phyloP scores from a whole-genome alignment of 2,329 filamentous ascomycete genomes.

The Scedosporium apiospermum region DNA sequence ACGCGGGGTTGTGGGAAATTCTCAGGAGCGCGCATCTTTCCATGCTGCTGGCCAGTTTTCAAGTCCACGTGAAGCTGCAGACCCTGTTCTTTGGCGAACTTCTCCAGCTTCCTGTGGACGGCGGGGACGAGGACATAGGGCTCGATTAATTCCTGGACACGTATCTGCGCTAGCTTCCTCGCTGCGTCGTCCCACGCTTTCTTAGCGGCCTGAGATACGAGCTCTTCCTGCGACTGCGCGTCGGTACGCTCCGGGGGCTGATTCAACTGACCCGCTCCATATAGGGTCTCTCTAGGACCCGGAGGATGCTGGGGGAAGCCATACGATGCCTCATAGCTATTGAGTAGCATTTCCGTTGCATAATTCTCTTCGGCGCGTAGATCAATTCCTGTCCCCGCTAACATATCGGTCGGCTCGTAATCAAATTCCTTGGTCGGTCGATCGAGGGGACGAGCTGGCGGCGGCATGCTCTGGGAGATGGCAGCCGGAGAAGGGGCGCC shows the following conservation, averaged over 20 bases:
- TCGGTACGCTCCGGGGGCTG: slow-evolving; percentile 43
- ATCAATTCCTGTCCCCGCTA: slow-evolving; percentile 80
- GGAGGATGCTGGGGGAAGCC: slow-evolving; percentile 40
- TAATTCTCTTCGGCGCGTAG: slow-evolving; percentile 79
- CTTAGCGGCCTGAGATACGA: slow-evolving; percentile 55
- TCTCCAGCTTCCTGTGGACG: slow-evolving; percentile 47
- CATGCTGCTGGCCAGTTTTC: slow-evolving; percentile 36
- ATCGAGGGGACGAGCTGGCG: slow-evolving; percentile 52
- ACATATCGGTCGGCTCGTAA: slow-evolving; percentile 73
- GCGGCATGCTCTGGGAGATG: slow-evolving; percentile 35
- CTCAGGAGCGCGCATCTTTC: slow-evolving; percentile 37
- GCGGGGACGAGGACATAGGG: slow-evolving; percentile 62
- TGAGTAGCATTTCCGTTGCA: slow-evolving; percentile 54
- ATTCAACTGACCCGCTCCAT: slow-evolving; percentile 56
- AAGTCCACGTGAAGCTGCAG: slow-evolving; percentile 45
- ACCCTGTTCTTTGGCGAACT: slow-evolving; percentile 49
- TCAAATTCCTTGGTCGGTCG: slow-evolving; percentile 51
- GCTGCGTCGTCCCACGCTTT: slow-evolving; percentile 58
- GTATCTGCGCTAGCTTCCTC: slow-evolving; percentile 46
- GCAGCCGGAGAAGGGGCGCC: slow-evolving; percentile 3
- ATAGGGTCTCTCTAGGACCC: slow-evolving; percentile 48
- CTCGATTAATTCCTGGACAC: slow-evolving; percentile 62
- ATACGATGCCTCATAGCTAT: slow-evolving; percentile 34
- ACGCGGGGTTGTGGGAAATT: slow-evolving; percentile 43
- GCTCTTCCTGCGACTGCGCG: slow-evolving; percentile 49